Evolutionary conservation across 371 early-diverging fungal genomes (phyloP).

Genomic region (Mortierella sp.): DNA sequence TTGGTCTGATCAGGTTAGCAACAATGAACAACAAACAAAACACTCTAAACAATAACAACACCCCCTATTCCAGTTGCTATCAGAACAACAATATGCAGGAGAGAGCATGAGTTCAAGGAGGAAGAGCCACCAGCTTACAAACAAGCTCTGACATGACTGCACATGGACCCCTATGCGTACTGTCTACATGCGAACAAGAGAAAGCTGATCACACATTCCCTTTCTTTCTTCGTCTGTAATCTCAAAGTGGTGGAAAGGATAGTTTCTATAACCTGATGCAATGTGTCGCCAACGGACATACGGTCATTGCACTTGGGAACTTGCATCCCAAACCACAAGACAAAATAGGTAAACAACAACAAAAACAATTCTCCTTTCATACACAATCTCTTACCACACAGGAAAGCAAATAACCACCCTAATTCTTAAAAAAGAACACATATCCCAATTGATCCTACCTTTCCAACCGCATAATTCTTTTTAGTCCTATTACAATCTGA

Average conservation of each 20-base stretch:
- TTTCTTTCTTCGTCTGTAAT: background rate
- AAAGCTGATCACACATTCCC: no score
- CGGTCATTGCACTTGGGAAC: constrained; percentile 96
- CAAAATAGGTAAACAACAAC: constrained; percentile 69
- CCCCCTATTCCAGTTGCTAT: background rate
- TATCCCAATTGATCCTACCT: background rate
- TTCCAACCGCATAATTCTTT: background rate
- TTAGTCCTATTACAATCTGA: no score
- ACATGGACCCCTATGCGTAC: no score
- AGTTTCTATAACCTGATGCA: constrained; percentile 98
- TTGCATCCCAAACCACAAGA: constrained; percentile 81
- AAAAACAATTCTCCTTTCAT: background rate
- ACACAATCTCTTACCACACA: background rate
- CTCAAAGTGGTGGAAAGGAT: constrained; percentile 98
- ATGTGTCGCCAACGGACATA: constrained; percentile 95
- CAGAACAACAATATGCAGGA: background rate
- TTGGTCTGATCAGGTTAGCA: constrained; percentile 67
- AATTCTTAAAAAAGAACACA: no score
- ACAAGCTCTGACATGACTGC: no score
- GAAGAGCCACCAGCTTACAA: no score
- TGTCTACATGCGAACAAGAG: background rate
- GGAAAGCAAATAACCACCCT: no score
- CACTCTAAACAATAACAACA: no score
- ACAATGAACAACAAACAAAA: background rate
- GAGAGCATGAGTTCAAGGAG: background rate